A percentile compares a stretch with the other conserved stretches of the same genome.
These are phyloP conservation scores for Thelephora terrestris DNA, from an alignment of 1,284 basidiomycete genomes.

Conservation along the genomic window DNA sequence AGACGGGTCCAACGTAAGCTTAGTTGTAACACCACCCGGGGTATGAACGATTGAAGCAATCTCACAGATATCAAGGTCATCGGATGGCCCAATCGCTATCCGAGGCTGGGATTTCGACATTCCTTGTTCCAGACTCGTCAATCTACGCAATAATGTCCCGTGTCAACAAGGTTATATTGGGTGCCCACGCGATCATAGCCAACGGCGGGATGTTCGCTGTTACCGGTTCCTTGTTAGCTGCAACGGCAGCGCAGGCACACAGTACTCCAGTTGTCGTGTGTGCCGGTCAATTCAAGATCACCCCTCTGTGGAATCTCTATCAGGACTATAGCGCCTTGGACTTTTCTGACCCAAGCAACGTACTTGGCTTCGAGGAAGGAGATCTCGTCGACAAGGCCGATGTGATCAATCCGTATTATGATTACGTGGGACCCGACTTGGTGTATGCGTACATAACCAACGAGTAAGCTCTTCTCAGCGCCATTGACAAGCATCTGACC, in stretches of 20 bases:
- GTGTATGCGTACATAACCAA: slow-evolving; percentile 96
- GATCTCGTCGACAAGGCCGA: slow-evolving; percentile 76
- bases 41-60: slow-evolving; percentile 1
- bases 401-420: slow-evolving; percentile 87
- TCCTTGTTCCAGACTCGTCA: slow-evolving; percentile 92
- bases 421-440: slow-evolving; percentile 88
- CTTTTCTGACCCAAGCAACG: slow-evolving; percentile 77
- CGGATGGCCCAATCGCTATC: slow-evolving; percentile 78
- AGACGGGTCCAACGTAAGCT: slow-evolving; percentile 82
- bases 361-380: slow-evolving; percentile 75
- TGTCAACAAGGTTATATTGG: slow-evolving; percentile 92
- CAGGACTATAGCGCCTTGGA: slow-evolving; percentile 83
- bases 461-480: slow-evolving; percentile 52
- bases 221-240: slow-evolving; percentile 76
- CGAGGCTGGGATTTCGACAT: slow-evolving; percentile 76
- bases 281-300: slow-evolving; percentile 93
- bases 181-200: slow-evolving; percentile 88
- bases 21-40: not conserved
- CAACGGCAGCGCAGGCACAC: slow-evolving; percentile 86
- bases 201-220: slow-evolving; percentile 93
- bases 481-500: slow-evolving; percentile 5
- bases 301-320: slow-evolving; percentile 88
- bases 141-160: slow-evolving; percentile 95
- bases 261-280: slow-evolving; percentile 91
- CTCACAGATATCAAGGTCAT: slow-evolving; percentile 69